Percentiles rank a stretch among this genome's conserved stretches.
Evolutionary conservation across 352 stramenopile species (phyloP).

Genomic region (Pythium aquatile): DNA sequence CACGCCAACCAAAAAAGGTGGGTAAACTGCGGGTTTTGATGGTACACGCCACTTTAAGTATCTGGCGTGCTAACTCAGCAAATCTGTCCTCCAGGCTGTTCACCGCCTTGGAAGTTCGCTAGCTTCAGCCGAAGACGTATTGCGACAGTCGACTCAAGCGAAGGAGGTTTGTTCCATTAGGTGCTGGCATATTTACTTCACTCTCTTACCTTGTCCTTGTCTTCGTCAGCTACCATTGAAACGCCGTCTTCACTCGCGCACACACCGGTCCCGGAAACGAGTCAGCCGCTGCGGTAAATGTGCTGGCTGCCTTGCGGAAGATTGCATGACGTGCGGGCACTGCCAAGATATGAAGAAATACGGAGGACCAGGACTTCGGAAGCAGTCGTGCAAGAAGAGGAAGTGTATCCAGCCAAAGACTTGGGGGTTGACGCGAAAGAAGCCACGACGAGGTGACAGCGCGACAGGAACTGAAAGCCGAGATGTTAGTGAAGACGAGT

Average conservation of each 20-base stretch:
- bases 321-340: constrained; percentile 86
- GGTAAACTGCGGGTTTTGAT: background rate
- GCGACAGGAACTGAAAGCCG: background rate
- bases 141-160: background rate
- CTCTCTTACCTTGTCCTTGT: background rate
- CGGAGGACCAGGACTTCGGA: constrained; percentile 76
- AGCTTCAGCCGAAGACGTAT: constrained; percentile 5
- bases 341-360: constrained; percentile 92
- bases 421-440: constrained; percentile 38
- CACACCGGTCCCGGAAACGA: constrained; percentile 48
- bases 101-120: background rate
- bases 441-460: constrained; percentile 3
- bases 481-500: constrained; percentile 12
- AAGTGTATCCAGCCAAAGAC: constrained; percentile 79
- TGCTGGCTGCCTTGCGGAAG: constrained; percentile 65
- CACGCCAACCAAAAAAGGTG: constrained; percentile 10
- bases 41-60: too few species aligned
- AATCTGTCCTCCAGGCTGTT: background rate
- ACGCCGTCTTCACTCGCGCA: constrained; percentile 33
- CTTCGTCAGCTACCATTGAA: constrained; percentile 29
- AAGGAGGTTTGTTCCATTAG: background rate
- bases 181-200: background rate
- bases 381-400: constrained; percentile 86
- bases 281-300: constrained; percentile 82
- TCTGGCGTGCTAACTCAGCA: background rate